phyloP scores from a whole-genome alignment of 192 early-diverging fungal species.

The Coemansia sp. region DNA sequence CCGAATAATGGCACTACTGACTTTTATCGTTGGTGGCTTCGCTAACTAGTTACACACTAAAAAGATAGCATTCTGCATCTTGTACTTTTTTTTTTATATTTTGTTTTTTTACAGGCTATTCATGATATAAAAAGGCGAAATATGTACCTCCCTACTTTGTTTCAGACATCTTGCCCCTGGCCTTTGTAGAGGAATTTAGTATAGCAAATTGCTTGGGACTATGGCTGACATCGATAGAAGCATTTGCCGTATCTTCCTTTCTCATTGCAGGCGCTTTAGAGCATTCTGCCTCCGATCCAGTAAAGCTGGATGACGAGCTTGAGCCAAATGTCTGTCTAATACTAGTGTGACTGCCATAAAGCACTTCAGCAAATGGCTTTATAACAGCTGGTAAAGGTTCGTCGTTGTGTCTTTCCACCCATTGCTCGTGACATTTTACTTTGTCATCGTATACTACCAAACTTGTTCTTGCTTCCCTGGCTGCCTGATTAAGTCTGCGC shows the following conservation, averaged over 20 bases:
- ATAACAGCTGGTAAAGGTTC: neutral
- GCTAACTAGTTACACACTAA: neutral
- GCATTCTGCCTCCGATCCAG: too few relatives aligned
- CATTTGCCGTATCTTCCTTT: too few relatives aligned
- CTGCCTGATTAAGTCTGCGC: slow-evolving; percentile 8
- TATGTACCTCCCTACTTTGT: neutral
- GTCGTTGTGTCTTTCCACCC: neutral
- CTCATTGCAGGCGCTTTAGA: too few relatives aligned
- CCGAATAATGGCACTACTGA: slow-evolving; percentile 71
- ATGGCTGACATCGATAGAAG: neutral
- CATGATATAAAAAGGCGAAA: neutral
- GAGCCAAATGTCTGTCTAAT: neutral
- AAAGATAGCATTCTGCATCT: neutral
- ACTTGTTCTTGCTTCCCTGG: slow-evolving; percentile 10
- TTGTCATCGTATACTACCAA: slow-evolving; percentile 12
- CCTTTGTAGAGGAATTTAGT: slow-evolving; percentile 19
- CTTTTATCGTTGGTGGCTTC: slow-evolving; percentile 42
- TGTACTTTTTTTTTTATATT: too few relatives aligned
- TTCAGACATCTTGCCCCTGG: slow-evolving; percentile 34
- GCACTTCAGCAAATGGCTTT: neutral
- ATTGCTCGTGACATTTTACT: neutral
- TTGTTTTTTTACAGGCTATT: neutral
- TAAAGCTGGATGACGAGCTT: too few relatives aligned
- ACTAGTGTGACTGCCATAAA: neutral
- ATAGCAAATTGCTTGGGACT: neutral